Base-by-base conservation (phyloP, 1,284 basidiomycete genomes). In the Meira nashicola region DNA sequence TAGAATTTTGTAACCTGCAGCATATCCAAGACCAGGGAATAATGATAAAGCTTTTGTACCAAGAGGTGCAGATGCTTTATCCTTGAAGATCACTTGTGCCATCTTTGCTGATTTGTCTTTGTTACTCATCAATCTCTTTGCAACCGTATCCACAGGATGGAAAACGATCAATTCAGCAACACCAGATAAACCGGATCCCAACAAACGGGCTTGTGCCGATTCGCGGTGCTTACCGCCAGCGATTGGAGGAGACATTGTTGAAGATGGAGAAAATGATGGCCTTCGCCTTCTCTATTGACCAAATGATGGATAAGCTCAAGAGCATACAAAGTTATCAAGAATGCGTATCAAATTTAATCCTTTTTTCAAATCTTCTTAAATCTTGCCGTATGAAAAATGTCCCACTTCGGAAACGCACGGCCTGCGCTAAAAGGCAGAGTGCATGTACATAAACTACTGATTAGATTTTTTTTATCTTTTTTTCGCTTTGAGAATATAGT, bases 51-150 rank as follows among this genome's bases (percentile, higher is more conserved):
- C 84, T 79, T 90, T 92, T 52, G 82, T 82, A n/a, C 73, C 74
- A 7, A 70, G 52, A n/a, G 60, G 56, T 6, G 91, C 88, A 1
- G 83, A 78, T 5, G 92, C 89, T 55, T 89, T 83, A 57, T 93
- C 87, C 55, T 88, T 86, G 85, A 98, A 98, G 78, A 98, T 84
- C 81, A 97, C 17, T 83, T 83, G 43, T 38, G 87, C 23, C 49
- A 62, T 55, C 40, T 65, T 65, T 12, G 62, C 55, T 15, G 65
- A 58, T 1, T 60, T 43, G 15, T 63, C 57, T 61, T 76, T 78
- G 86, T 97, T 96, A 79, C 90, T 92, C 94, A 97, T 97, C 63
- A 98, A 81, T 44, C 94, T 87, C 81, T 98, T 98, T 19, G 94
- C 92, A 61, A 97, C 87, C 1, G 94, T 98, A 81, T 97, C 93